Percentiles rank a stretch among this genome's conserved stretches.
Conservation (phyloP, 2,329 filamentous ascomycete species). For the Thielaviopsis punctulata region DNA sequence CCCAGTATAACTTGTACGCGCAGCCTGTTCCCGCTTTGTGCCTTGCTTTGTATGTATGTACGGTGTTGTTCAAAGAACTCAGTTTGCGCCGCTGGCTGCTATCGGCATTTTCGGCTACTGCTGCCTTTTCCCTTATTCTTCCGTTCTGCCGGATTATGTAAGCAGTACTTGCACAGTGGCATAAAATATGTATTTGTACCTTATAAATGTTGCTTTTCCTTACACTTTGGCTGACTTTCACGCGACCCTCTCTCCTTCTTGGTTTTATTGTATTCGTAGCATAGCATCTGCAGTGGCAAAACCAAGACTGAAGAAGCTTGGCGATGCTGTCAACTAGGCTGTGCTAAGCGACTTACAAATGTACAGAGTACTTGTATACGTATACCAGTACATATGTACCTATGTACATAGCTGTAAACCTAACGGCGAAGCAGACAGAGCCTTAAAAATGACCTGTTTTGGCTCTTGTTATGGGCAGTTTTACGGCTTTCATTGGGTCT, state of each 20-base stretch:
- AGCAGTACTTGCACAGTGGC: not conserved
- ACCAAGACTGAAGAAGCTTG: no score
- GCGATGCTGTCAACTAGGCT: not conserved
- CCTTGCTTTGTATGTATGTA: no score
- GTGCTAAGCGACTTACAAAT: not conserved
- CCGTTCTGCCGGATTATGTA: constrained; percentile 12
- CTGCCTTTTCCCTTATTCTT: constrained; percentile 8
- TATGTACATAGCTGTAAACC: not conserved
- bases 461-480: not conserved
- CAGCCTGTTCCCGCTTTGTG: not conserved
- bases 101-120: constrained; percentile 12
- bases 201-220: no score
- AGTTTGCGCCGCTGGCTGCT: constrained; percentile 5
- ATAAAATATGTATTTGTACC: no score
- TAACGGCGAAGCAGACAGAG: not conserved
- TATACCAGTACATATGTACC: no score
- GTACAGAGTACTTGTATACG: no score
- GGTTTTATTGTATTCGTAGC: not conserved
- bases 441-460: not conserved
- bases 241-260: not conserved
- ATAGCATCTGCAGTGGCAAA: no score
- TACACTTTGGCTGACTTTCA: no score
- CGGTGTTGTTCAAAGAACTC: not conserved
- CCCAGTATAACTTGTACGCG: not conserved
- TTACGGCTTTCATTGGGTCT: not conserved